These are phyloP conservation scores for Aspergillus sp. DNA, from an alignment of 2,329 filamentous ascomycete species.

Conservation along the genomic window DNA sequence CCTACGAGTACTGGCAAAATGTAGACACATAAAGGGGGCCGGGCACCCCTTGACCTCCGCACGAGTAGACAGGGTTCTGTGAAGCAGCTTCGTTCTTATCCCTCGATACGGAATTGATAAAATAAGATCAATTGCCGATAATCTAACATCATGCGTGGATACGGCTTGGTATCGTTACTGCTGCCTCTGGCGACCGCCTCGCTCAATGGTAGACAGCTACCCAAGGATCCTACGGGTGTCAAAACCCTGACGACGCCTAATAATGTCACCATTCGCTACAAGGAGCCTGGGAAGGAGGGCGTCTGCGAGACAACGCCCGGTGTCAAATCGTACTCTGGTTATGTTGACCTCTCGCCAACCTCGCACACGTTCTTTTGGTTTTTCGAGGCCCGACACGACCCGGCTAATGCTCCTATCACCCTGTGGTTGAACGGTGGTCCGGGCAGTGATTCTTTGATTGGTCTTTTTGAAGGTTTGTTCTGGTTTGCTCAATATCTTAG, in stretches of 20 bases:
- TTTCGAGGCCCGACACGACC: conserved; percentile 52
- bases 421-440: conserved; percentile 41
- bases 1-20: no score
- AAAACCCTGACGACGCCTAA: conserved; percentile 34
- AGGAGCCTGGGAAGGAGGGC: conserved; percentile 48
- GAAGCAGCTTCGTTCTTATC: no score
- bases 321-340: conserved; percentile 54
- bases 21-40: no score
- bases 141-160: no score
- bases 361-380: conserved; percentile 54
- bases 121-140: no score
- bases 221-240: conserved; percentile 32
- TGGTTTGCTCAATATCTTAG: neutral
- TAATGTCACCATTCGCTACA: conserved; percentile 53
- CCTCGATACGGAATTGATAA: no score
- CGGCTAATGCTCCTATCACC: conserved; percentile 38
- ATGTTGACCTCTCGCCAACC: conserved; percentile 48
- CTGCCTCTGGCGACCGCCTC: no score
- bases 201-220: conserved; percentile 20
- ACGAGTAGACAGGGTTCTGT: no score
- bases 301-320: conserved; percentile 53
- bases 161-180: no score
- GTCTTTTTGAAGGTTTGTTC: conserved; percentile 34
- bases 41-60: no score
- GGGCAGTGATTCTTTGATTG: conserved; percentile 39